phyloP scores from a whole-genome alignment of 2,329 filamentous ascomycete genomes.

The Venturia asperata region DNA sequence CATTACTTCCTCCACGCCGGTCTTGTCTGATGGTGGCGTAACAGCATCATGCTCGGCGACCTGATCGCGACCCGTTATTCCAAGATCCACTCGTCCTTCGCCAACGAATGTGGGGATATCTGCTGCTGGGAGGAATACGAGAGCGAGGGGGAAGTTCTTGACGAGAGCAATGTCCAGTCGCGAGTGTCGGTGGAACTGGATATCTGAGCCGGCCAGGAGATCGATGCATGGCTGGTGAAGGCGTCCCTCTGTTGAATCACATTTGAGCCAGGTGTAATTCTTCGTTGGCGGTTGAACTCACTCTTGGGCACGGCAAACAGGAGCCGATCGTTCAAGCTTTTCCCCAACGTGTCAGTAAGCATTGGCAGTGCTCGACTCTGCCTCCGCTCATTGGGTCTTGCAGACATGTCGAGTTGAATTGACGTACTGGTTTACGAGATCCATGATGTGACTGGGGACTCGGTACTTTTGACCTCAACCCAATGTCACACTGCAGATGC shows the following conservation, averaged over 20 bases:
- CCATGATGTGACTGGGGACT: conserved; percentile 7
- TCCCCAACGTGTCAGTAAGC: conserved; percentile 19
- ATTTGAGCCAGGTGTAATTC: not conserved
- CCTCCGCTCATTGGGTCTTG: not conserved
- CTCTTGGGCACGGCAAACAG: conserved; percentile 98
- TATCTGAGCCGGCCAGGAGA: conserved; percentile 85
- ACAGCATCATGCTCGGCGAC: conserved; percentile 80
- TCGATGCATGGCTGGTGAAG: conserved; percentile 83
- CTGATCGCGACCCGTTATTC: conserved; percentile 90
- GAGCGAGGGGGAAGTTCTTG: conserved; percentile 90
- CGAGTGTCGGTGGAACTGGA: conserved; percentile 92
- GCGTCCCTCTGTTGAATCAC: conserved; percentile 66
- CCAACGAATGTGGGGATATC: conserved; percentile 98
- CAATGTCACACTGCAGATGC: not conserved
- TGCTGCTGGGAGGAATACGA: conserved; percentile 92
- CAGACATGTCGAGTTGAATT: not conserved
- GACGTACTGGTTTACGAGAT: conserved; percentile 10
- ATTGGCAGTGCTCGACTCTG: not conserved
- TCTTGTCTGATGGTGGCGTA: conserved; percentile 39
- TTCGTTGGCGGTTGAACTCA: conserved; percentile 43
- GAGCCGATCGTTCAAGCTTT: conserved; percentile 81
- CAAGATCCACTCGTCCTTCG: conserved; percentile 85
- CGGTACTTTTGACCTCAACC: not conserved
- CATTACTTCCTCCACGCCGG: conserved; percentile 72
- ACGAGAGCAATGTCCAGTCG: conserved; percentile 95